These are phyloP conservation scores for Cyclotella kingstonii DNA, from an alignment of 108 stramenopile species.

Conservation along the genomic window DNA sequence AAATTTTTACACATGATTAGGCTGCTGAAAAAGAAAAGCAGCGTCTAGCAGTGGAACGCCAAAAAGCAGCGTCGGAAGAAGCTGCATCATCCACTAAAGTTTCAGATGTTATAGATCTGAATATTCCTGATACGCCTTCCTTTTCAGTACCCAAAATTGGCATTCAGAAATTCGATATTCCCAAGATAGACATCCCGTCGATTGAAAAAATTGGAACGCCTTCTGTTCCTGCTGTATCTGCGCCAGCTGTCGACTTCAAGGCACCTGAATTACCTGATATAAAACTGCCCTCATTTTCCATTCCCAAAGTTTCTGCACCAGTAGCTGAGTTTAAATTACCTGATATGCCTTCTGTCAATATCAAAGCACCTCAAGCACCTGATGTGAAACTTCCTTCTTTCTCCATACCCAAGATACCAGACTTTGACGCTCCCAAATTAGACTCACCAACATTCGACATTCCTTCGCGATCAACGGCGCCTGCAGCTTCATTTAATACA, in stretches of 20 bases:
- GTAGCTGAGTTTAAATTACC: no score
- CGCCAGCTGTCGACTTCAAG: constrained; percentile 11
- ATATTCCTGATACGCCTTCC: constrained; percentile 36
- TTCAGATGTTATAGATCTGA: constrained; percentile 28
- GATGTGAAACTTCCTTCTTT: constrained; percentile 40
- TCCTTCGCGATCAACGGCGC: constrained; percentile 33
- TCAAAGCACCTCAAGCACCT: constrained; percentile 36
- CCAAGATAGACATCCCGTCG: constrained; percentile 31
- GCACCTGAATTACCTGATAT: constrained; percentile 7
- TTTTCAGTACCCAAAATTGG: constrained; percentile 51
- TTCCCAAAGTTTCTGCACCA: constrained; percentile 49
- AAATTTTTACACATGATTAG: constrained; percentile 4
- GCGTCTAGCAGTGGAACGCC: constrained; percentile 33
- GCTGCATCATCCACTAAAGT: constrained; percentile 12
- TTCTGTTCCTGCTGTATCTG: constrained; percentile 35
- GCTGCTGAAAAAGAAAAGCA: constrained; percentile 49
- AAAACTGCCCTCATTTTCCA: constrained; percentile 26
- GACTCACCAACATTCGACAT: constrained; percentile 42
- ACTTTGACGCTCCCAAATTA: constrained; percentile 43
- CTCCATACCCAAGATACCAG: constrained; percentile 48
- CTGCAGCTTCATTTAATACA: constrained; percentile 22
- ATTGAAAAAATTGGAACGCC: no score
- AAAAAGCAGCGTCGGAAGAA: constrained; percentile 40
- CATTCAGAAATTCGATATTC: constrained; percentile 42
- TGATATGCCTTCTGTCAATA: constrained; percentile 44